Conservation (phyloP, 176 grass and related monocot genomes). For the Ensete glaucum region DNA sequence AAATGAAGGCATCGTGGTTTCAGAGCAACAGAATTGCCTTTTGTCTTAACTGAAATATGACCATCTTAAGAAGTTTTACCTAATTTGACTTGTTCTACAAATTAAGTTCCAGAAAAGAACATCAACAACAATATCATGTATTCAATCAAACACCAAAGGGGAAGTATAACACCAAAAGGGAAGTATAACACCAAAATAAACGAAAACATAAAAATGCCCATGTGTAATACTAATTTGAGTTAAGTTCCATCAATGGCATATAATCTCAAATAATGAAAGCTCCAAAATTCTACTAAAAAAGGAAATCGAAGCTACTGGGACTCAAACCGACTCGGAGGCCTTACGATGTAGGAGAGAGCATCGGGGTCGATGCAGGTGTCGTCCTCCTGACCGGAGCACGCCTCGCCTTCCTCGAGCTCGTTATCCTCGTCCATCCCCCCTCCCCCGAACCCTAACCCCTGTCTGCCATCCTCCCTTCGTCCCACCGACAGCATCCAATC, state of each 20-base stretch:
- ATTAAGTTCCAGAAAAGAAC: neutral
- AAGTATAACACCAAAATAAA: neutral
- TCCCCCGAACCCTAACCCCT: neutral
- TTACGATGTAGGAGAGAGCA: constrained; percentile 50
- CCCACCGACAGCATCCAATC: constrained; percentile 12
- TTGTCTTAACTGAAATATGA: neutral
- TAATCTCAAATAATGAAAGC: neutral
- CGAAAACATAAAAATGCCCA: neutral
- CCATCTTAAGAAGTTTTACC: neutral
- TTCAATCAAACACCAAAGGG: neutral
- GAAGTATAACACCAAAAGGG: neutral
- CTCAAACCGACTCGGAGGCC: neutral
- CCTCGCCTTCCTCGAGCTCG: constrained; percentile 14
- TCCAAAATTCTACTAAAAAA: neutral
- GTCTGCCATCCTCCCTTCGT: constrained; percentile 6
- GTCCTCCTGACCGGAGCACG: constrained; percentile 9
- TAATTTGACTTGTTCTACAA: neutral
- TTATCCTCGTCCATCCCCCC: constrained; percentile 12
- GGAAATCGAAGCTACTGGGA: neutral
- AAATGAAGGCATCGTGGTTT: neutral
- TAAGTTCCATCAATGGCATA: neutral
- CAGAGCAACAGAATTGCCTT: neutral
- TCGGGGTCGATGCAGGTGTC: constrained; percentile 30
- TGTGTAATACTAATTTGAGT: neutral
- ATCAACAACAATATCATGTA: neutral